phyloP scores from a whole-genome alignment of 768 basidiomycete species.

The Pulveroboletus sp. region DNA sequence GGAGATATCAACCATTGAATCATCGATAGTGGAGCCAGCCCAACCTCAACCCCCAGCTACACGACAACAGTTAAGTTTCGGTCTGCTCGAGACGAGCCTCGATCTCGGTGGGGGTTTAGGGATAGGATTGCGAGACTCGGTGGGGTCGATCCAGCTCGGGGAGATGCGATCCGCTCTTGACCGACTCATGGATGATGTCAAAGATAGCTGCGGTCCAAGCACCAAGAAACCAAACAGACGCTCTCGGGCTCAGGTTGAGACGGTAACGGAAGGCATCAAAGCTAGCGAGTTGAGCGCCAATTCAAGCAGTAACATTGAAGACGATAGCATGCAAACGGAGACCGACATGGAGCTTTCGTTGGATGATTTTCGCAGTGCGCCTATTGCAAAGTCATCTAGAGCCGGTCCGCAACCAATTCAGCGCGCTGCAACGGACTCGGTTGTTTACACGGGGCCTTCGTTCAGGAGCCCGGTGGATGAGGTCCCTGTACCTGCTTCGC shows the following conservation, averaged over 20 bases:
- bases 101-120: slow-evolving; percentile 23
- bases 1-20: neutral
- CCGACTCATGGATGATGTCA: slow-evolving; percentile 68
- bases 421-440: slow-evolving; percentile 54
- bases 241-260: slow-evolving; percentile 24
- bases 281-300: slow-evolving; percentile 34
- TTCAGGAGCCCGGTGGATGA: slow-evolving; percentile 33
- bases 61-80: slow-evolving; percentile 12
- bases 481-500: slow-evolving; percentile 40
- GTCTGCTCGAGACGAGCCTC: slow-evolving; percentile 22
- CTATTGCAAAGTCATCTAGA: slow-evolving; percentile 6
- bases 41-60: slow-evolving; percentile 9
- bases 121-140: slow-evolving; percentile 34
- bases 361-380: slow-evolving; percentile 23
- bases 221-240: slow-evolving; percentile 16
- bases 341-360: slow-evolving; percentile 31
- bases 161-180: slow-evolving; percentile 76
- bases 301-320: slow-evolving; percentile 29
- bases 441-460: slow-evolving; percentile 28
- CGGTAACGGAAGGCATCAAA: slow-evolving; percentile 32
- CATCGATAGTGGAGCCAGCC: neutral
- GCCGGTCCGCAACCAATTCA: slow-evolving; percentile 34
- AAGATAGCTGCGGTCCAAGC: slow-evolving; percentile 25
- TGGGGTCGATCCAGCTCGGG: slow-evolving; percentile 55
- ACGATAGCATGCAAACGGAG: slow-evolving; percentile 31